These are phyloP conservation scores for Cerioporus squamosus DNA, from an alignment of 1,284 basidiomycete species.

Conservation along the genomic window DNA sequence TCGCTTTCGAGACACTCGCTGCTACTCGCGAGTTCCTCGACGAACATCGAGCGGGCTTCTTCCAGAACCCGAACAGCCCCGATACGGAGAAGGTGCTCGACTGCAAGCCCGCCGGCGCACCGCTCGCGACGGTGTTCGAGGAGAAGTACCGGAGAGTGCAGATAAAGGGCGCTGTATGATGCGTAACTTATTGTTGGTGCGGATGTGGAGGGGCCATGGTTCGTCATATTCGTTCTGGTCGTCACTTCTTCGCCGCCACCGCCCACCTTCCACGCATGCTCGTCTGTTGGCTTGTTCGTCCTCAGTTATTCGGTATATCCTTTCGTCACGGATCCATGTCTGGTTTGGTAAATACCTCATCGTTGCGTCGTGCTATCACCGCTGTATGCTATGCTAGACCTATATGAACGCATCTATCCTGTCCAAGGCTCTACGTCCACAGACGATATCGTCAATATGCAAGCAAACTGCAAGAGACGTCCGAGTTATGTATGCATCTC, in stretches of 20 bases:
- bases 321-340: neutral
- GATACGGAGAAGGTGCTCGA: conserved; percentile 68
- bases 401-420: neutral
- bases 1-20: conserved; percentile 79
- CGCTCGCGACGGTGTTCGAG: conserved; percentile 65
- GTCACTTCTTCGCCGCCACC: neutral
- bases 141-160: conserved; percentile 77
- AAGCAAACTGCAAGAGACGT: too few relatives aligned
- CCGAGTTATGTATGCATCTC: too few relatives aligned
- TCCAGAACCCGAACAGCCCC: conserved; percentile 63
- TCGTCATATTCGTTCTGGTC: neutral
- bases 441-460: too few relatives aligned
- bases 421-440: too few relatives aligned
- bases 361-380: neutral
- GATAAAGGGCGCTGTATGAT: conserved; percentile 62
- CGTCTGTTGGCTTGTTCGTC: neutral
- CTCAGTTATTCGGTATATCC: neutral
- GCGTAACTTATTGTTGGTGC: conserved; percentile 21
- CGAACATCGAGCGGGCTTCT: conserved; percentile 72
- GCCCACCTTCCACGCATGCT: too few relatives aligned
- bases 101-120: conserved; percentile 60
- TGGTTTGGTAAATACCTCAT: neutral
- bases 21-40: conserved; percentile 75
- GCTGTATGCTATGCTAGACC: neutral
- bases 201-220: neutral